A percentile compares a stretch with the other conserved stretches of the same genome.
These are phyloP conservation scores for Lachnellula subtilissima DNA, from an alignment of 2,329 filamentous ascomycete species.

Conservation along the genomic window DNA sequence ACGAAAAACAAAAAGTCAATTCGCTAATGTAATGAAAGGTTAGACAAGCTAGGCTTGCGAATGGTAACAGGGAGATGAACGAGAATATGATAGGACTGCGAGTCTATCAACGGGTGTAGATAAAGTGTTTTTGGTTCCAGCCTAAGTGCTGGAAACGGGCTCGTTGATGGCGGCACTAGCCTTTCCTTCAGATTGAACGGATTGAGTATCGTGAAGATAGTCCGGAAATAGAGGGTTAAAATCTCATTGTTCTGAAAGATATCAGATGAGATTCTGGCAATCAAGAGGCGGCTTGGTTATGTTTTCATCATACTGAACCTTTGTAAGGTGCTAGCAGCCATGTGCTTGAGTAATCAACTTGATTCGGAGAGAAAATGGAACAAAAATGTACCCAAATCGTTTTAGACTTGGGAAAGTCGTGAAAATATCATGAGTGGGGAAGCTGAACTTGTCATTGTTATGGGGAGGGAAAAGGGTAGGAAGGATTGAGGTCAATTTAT, in stretches of 20 bases:
- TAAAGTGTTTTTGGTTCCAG: too few species aligned
- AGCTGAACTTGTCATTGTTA: background rate
- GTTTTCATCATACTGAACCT: background rate
- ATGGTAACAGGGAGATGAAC: too few species aligned
- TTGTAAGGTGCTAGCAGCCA: background rate
- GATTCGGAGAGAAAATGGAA: background rate
- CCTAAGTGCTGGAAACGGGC: constrained; percentile 15
- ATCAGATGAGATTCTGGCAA: background rate
- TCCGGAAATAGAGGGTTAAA: background rate
- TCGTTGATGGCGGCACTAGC: constrained; percentile 4
- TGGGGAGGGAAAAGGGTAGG: background rate
- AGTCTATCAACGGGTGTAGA: too few species aligned
- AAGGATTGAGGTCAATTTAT: background rate
- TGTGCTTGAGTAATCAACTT: constrained; percentile 4
- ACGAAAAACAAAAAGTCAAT: too few species aligned
- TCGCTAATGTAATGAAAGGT: too few species aligned
- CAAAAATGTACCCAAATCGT: background rate
- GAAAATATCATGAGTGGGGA: background rate
- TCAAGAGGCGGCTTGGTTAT: background rate
- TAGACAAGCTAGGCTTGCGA: too few species aligned
- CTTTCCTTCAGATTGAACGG: background rate
- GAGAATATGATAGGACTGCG: too few species aligned
- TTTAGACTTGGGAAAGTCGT: background rate
- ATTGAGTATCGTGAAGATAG: background rate
- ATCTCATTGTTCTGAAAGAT: background rate